A percentile compares a stretch with the other conserved stretches of the same genome.
Conservation (phyloP, 768 basidiomycete genomes). For the Thelephora ganbajun region DNA sequence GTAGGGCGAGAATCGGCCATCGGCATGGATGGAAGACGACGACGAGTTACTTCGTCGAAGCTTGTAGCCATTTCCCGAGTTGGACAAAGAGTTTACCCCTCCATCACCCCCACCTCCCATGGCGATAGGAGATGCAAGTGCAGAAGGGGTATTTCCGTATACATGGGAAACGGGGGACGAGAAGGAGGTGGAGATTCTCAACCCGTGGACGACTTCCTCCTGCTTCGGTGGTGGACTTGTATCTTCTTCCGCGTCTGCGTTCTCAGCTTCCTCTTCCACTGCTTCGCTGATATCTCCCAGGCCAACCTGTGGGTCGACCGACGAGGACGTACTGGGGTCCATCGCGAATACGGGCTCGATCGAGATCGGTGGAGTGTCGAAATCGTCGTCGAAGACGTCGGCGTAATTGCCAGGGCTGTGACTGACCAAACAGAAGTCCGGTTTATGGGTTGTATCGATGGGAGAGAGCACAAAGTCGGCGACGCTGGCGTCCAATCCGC, state of each 20-base stretch:
- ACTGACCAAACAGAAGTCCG: not conserved
- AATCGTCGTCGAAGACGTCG: not conserved
- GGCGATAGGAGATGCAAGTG: not conserved
- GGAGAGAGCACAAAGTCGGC: not conserved
- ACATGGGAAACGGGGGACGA: not conserved
- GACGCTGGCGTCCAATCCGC: conserved; percentile 3
- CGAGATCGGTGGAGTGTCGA: conserved; percentile 3
- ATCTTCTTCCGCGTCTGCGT: conserved; percentile 22
- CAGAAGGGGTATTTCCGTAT: not conserved
- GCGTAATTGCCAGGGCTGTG: not conserved
- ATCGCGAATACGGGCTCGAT: conserved; percentile 22
- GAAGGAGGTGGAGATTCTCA: conserved; percentile 14
- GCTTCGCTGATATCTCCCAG: conserved; percentile 1
- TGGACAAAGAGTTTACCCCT: not conserved
- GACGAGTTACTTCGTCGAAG: not conserved
- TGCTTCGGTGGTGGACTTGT: conserved; percentile 15
- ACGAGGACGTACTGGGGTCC: conserved; percentile 8
- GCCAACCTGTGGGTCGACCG: conserved; percentile 3
- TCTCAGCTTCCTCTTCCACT: conserved; percentile 3
- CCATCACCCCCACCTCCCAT: not conserved
- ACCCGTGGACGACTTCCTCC: conserved; percentile 13
- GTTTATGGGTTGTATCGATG: not conserved
- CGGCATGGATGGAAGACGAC: not conserved
- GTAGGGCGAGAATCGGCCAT: not conserved
- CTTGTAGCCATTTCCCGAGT: not conserved